Percentiles rank a stretch among this genome's conserved stretches.
Conservation (phyloP, 2,329 filamentous ascomycete species). For the Pseudocercospora cruenta region DNA sequence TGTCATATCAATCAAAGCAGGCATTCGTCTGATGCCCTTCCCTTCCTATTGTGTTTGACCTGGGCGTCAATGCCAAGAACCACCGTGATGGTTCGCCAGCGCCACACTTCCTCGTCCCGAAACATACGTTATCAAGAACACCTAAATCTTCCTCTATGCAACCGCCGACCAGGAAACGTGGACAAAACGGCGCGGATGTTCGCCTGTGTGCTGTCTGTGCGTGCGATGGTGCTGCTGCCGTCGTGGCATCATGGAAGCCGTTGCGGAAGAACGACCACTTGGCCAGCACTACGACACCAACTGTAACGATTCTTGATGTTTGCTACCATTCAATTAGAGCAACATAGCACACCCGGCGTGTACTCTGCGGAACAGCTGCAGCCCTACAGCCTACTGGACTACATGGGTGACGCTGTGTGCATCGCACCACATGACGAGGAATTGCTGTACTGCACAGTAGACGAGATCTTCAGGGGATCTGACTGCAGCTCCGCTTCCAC, state of each 20-base stretch:
- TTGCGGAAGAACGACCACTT: neutral
- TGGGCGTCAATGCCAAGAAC: neutral
- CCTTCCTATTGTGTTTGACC: neutral
- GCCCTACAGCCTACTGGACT: neutral
- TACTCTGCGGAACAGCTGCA: conserved; percentile 1
- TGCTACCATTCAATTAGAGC: neutral
- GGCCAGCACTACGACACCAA: neutral
- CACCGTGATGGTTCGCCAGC: neutral
- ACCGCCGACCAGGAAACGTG: neutral
- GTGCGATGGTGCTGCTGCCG: neutral
- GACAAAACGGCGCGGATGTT: neutral
- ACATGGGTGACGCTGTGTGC: neutral
- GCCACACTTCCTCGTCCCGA: neutral
- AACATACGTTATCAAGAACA: neutral
- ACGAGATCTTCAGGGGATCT: conserved; percentile 1
- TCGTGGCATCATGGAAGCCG: neutral
- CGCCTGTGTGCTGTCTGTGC: neutral
- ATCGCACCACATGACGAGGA: neutral
- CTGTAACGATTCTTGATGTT: neutral
- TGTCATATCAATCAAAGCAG: conserved; percentile 1
- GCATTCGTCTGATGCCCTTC: neutral
- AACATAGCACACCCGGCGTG: neutral
- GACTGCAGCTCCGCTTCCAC: neutral
- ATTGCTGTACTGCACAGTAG: neutral
- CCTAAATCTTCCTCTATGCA: neutral